Conservation (phyloP, 495 filamentous ascomycete species). For the Penicillium bovifimosum region DNA sequence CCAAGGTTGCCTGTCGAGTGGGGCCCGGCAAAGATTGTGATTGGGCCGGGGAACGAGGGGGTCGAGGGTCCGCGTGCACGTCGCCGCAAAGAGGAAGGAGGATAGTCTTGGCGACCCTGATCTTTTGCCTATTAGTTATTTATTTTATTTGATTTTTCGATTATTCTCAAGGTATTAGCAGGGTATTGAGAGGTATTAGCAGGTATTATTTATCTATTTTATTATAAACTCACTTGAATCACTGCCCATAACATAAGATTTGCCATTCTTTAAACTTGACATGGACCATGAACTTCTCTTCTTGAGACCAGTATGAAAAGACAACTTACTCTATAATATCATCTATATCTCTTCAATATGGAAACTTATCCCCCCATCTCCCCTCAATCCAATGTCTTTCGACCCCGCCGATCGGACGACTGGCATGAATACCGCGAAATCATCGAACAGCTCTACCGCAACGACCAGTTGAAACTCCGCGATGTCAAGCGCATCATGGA, state of each 20-base stretch:
- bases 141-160: not conserved
- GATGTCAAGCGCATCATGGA: conserved; percentile 43
- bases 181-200: too few relatives aligned
- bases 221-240: too few relatives aligned
- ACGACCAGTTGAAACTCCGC: conserved; percentile 38
- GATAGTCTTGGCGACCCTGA: conserved; percentile 19
- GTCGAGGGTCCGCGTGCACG: conserved; percentile 31
- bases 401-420: conserved; percentile 40
- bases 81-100: conserved; percentile 40
- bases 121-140: conserved; percentile 7
- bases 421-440: conserved; percentile 38
- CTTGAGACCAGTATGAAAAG: conserved; percentile 3
- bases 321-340: not conserved
- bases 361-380: conserved; percentile 16
- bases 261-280: not conserved
- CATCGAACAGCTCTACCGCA: conserved; percentile 40
- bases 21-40: conserved; percentile 21
- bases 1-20: conserved; percentile 17
- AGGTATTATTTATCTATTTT: too few relatives aligned
- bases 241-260: too few relatives aligned
- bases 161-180: not conserved
- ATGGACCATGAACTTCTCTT: not conserved
- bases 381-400: conserved; percentile 26
- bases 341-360: conserved; percentile 8
- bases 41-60: conserved; percentile 42